Base-by-base conservation (phyloP, 2,329 filamentous ascomycete species). In the Diplodia seriata region DNA sequence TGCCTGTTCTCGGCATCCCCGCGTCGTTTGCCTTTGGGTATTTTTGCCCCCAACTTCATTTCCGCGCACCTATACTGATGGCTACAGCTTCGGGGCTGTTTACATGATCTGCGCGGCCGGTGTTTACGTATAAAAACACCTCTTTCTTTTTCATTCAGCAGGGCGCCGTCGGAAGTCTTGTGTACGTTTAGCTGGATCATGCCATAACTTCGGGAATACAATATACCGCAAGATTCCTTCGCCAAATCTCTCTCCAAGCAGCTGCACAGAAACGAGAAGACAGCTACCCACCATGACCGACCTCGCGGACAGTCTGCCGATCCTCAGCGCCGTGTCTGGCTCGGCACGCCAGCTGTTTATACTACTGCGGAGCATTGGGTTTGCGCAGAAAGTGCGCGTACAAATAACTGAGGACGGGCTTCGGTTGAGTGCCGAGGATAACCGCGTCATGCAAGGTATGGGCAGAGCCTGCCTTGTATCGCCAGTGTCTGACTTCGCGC, bases 51-150 rank as follows among this genome's bases (percentile, higher is more conserved):
- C 36, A 38, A 15, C 65, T 33, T 36, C 20, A 26, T 40, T n/a
- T 9, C 18, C 6, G 57, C 50, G 61, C 59, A 68, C 66, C 29
- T 51, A 57, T 43, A 53, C 69, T 72, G 38, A 72, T 49, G n/a
- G 23, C 23, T 12, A n/a, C 76, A 97, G 94, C 62, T 91, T 97
- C 80, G 95, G 95, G 74, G 90, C 94, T 62, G 93, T 99, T 55
- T 97, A 95, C 83, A 97, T 97, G 91, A 98, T 99, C 82, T 99
- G 95, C 82, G 95, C 94, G 69, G 95, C 95, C 78, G 95, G 95
- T 79, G 95, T 99, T 77, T 98, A 99, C 89, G 93, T 99, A 80
- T 99, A 88, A 82, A 11, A 64, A 40, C 74, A 71, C 33, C 43
- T 47, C 18, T 71, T 70, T 69, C 69, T 68, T 72, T 63, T 70